Base-by-base conservation (phyloP, 2,329 filamentous ascomycete species). In the Sclerotinia subarctica region DNA sequence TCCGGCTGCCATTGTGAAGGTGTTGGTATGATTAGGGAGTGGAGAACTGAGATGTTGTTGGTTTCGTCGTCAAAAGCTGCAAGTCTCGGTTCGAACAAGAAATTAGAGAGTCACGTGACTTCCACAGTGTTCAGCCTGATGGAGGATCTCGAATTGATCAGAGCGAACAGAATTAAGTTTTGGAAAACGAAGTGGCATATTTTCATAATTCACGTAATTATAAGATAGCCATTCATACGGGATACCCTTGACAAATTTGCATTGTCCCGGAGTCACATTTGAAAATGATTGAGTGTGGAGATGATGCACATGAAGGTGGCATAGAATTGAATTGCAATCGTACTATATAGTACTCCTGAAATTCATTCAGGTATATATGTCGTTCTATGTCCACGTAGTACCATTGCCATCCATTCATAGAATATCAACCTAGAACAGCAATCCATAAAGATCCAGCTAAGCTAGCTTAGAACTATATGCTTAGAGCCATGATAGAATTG, bases 401-500 rank as follows among this genome's bases (percentile, higher is more conserved):
- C 53, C 52, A 66, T 44, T 60, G 29, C 52, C 49, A 42, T 24
- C n/a, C 35, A 62, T 29, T 44, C 42, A 38, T 62, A 42, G 15
- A 67, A 24, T 13, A 5, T 67, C 46, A 32, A 35, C 38, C 46
- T 21, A 21, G 19, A 54, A 44, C 5, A 46, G 54, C 24, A 69
- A 57, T 47, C 60, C 58, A 46, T 19, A 26, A 42, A 68, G 66
- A 67, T 67, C 65, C 47, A 62, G 60, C 60, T 66, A 58, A 64
- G 57, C 58, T 59, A 56, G 53, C 66, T 70, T 64, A 54, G 60
- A 69, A 58, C 80, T 84, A 94, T 86, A 93, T 89, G 85, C 91
- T 93, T 81, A 99, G 84, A 76, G 94, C 94, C 95, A 99, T 99
- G 85, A 99, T 99, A 77, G 95, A 97, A 87, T 99, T 99, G 86